Base-by-base conservation (phyloP, 2,329 filamentous ascomycete genomes). In the Onygenales sp. region DNA sequence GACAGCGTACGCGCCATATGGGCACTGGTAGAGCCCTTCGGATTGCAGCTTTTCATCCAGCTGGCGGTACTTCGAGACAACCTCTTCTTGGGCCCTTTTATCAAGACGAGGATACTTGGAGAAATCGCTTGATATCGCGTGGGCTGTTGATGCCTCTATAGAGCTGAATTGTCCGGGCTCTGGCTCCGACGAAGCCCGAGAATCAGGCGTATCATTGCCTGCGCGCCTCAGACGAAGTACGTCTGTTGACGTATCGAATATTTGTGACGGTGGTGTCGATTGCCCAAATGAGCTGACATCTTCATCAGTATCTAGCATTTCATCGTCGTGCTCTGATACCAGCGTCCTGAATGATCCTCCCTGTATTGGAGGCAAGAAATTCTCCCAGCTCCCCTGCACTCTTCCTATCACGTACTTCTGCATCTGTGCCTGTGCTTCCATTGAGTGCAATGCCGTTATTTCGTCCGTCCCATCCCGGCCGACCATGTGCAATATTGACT, bases 401-500 rank as follows among this genome's bases (percentile, higher is more conserved):
- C 78, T 80, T 45, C 92, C 92, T 62, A 97, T 89, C 58, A 87
- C 83, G 67, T 91, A 97, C 58, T 80, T 81, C 55, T 81, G 70
- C 88, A 96, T 95, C 62, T 81, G 81, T 54, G 82, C 70, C 62
- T 82, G 82, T 11, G 92, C 84, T 65, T 90, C 86, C 47, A 74
- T 61, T 1, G 91, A 96, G 69, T 98, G 93, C 36, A 96, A 95
- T 88, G 85, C 87, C 67, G 86, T 88, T 57, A 97, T 85, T 71
- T 97, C 92, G 68, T 95, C 90, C 11, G 92, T 95, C 49, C 89
- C 92, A 80, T 95, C 90, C 71, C 86, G 82, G 57, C 90, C 90
- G 55, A 97, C 81, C 89, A 96, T 93, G 66, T 97, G 93, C 66
- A 82, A 76, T 58, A 97, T 93, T 52, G 92, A 82, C 71, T 90